phyloP scores from a whole-genome alignment of 345 rosid species.

The Abelmoschus esculentus region DNA sequence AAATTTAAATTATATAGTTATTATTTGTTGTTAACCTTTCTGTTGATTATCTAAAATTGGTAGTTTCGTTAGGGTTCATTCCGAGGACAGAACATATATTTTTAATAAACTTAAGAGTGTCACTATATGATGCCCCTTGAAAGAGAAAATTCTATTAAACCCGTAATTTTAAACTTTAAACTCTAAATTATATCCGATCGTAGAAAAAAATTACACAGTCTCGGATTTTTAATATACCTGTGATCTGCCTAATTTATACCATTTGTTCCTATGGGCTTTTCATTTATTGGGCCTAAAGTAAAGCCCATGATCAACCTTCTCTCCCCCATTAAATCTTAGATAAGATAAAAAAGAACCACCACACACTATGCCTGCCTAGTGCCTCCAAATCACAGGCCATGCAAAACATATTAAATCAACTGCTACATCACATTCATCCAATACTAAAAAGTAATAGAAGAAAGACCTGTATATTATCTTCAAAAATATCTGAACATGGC shows the following conservation, averaged over 20 bases:
- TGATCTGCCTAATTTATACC: not conserved
- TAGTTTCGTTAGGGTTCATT: no score
- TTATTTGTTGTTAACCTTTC: no score
- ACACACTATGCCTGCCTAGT: constrained; percentile 7
- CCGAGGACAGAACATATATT: no score
- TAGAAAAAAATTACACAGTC: no score
- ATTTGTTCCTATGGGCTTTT: not conserved
- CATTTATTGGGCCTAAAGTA: not conserved
- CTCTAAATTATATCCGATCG: no score
- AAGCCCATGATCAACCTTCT: not conserved
- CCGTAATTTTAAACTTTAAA: no score
- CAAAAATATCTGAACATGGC: constrained; percentile 34
- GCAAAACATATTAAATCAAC: constrained; percentile 14
- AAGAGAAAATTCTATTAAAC: no score
- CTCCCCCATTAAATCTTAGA: constrained; percentile 10
- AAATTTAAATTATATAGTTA: no score
- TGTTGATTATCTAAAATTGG: no score
- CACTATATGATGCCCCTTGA: no score
- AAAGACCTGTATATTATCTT: not conserved
- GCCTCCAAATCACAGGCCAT: not conserved
- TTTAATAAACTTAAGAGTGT: no score
- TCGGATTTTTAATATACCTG: no score
- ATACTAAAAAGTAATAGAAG: not conserved
- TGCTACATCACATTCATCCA: not conserved
- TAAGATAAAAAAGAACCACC: constrained; percentile 35